A percentile compares a stretch with the other conserved stretches of the same genome.
Conservation (phyloP, 1,284 basidiomycete species). For the Coniferiporia weirii region DNA sequence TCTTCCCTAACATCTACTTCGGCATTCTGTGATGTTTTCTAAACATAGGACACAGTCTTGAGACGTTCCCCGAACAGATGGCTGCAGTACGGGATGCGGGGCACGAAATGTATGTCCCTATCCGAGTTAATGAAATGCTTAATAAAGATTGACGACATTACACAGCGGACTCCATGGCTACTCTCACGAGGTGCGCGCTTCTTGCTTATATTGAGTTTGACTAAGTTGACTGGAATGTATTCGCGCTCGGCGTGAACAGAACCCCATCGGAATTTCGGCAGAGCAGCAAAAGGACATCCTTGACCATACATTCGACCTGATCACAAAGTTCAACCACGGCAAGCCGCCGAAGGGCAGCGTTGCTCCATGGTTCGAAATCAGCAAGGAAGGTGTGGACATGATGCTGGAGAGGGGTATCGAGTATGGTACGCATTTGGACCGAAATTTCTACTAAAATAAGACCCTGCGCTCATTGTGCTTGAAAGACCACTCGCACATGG, state of each 20-base stretch:
- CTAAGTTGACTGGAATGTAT: not conserved
- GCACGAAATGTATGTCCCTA: conserved; percentile 51
- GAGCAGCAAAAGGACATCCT: conserved; percentile 72
- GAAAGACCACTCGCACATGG: conserved; percentile 63
- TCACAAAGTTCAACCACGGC: conserved; percentile 69
- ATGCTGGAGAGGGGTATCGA: conserved; percentile 71
- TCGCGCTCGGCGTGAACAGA: conserved; percentile 32
- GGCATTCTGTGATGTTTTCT: not conserved
- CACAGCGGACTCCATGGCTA: conserved; percentile 66
- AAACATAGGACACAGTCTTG: conserved; percentile 56
- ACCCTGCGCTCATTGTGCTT: not conserved
- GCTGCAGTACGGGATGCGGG: conserved; percentile 62
- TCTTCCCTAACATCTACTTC: not conserved
- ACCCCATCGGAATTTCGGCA: conserved; percentile 55
- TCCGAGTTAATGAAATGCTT: not conserved
- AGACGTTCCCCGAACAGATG: conserved; percentile 65
- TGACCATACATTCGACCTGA: conserved; percentile 58
- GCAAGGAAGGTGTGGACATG: conserved; percentile 62
- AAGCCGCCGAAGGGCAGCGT: conserved; percentile 62
- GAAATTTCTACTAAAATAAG: not conserved
- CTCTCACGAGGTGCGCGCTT: conserved; percentile 52
- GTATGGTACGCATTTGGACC: conserved; percentile 44
- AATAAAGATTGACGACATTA: not conserved
- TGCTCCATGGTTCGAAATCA: conserved; percentile 79
- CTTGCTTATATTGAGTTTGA: not conserved